Conservation (phyloP, 441 rosid species). For the Capsella rubella region DNA sequence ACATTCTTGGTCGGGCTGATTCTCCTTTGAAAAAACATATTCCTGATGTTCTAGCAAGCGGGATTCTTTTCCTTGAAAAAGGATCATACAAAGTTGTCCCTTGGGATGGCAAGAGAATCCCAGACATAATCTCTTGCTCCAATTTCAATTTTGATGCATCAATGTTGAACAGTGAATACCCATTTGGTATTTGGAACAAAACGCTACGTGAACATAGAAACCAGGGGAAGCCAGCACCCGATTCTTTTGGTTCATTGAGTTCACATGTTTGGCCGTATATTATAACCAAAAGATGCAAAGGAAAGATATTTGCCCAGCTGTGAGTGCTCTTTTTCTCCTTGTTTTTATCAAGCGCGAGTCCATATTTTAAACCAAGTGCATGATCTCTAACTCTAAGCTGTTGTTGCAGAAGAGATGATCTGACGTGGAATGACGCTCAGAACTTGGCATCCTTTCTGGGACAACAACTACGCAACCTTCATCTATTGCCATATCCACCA, state of each 20-base stretch:
- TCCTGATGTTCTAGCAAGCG: slow-evolving; percentile 87
- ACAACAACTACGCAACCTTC: slow-evolving; percentile 81
- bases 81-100: slow-evolving; percentile 68
- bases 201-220: slow-evolving; percentile 64
- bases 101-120: slow-evolving; percentile 94
- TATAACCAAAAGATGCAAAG: slow-evolving; percentile 88
- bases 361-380: slow-evolving; percentile 9
- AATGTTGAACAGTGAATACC: slow-evolving; percentile 54
- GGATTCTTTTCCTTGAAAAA: slow-evolving; percentile 74
- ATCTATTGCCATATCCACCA: slow-evolving; percentile 77
- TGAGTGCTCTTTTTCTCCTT: slow-evolving; percentile 51
- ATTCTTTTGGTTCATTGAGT: slow-evolving; percentile 49
- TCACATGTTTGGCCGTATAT: slow-evolving; percentile 82
- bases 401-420: slow-evolving; percentile 78
- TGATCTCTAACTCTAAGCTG: slow-evolving; percentile 22
- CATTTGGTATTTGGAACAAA: slow-evolving; percentile 89
- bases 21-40: slow-evolving; percentile 70
- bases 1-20: slow-evolving; percentile 53
- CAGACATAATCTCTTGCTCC: slow-evolving; percentile 60
- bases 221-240: slow-evolving; percentile 54
- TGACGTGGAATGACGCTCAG: slow-evolving; percentile 66
- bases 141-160: slow-evolving; percentile 53
- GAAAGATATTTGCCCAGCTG: slow-evolving; percentile 89
- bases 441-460: slow-evolving; percentile 85
- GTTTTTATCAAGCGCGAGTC: background rate